These are phyloP conservation scores for Schizochytrium sp. DNA, from an alignment of 108 stramenopile genomes.

Conservation along the genomic window DNA sequence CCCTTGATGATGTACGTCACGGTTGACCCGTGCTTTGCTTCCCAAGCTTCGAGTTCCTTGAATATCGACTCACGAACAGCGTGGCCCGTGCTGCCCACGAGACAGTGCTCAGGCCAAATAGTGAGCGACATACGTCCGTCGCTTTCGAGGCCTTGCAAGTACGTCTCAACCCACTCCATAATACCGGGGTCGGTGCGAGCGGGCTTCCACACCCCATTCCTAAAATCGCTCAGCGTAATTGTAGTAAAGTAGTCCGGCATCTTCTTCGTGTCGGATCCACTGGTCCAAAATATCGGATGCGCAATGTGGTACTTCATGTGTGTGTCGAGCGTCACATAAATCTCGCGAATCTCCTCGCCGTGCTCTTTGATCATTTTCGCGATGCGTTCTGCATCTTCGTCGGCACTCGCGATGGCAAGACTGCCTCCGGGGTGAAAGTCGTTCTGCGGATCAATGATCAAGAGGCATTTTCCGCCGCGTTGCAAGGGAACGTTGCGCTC, in stretches of 20 bases:
- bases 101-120: constrained; percentile 94
- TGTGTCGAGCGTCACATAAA: constrained; percentile 79
- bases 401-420: constrained; percentile 72
- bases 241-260: constrained; percentile 73
- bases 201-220: constrained; percentile 57
- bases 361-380: constrained; percentile 53
- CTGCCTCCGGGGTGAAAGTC: constrained; percentile 86
- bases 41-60: constrained; percentile 64
- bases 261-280: not conserved
- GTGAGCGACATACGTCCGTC: constrained; percentile 61
- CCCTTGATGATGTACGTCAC: constrained; percentile 65
- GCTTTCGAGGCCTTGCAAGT: constrained; percentile 51
- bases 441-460: constrained; percentile 78
- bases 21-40: not conserved
- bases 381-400: constrained; percentile 66
- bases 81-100: constrained; percentile 69
- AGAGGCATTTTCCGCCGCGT: constrained; percentile 22
- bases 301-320: constrained; percentile 84
- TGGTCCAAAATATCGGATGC: constrained; percentile 76
- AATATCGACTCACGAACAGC: constrained; percentile 45
- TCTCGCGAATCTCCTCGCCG: constrained; percentile 48
- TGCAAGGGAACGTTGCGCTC: not conserved
- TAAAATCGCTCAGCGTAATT: constrained; percentile 59
- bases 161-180: constrained; percentile 29
- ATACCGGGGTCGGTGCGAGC: not conserved